Evolutionary conservation across 495 filamentous ascomycete genomes (phyloP).

Genomic region (Choiromyces venosus): DNA sequence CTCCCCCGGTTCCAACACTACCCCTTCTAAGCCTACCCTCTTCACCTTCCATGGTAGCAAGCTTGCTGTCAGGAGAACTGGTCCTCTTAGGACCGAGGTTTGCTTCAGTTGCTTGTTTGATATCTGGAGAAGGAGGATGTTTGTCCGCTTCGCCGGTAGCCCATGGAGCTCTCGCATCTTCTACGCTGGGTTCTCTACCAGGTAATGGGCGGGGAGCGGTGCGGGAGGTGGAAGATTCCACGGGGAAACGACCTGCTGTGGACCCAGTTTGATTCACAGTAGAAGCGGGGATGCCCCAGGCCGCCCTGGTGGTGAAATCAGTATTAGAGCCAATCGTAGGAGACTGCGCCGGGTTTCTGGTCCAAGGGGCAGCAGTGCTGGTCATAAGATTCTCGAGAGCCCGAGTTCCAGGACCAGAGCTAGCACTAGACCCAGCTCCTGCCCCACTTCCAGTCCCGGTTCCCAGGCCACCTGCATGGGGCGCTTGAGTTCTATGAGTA

Average conservation of each 20-base stretch:
- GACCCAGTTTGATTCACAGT: slow-evolving; percentile 7
- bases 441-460: background rate
- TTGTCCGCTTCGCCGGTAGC: slow-evolving; percentile 15
- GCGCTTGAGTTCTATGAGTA: background rate
- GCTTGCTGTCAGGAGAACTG: slow-evolving; percentile 33
- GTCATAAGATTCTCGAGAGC: slow-evolving; percentile 8
- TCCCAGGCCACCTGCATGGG: background rate
- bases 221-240: slow-evolving; percentile 10
- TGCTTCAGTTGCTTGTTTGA: slow-evolving; percentile 33
- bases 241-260: slow-evolving; percentile 6
- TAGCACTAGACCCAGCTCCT: background rate
- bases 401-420: slow-evolving; percentile 2
- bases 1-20: slow-evolving; percentile 35
- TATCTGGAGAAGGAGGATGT: slow-evolving; percentile 11
- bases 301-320: slow-evolving; percentile 21
- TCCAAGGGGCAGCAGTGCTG: slow-evolving; percentile 19
- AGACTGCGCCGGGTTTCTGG: slow-evolving; percentile 15
- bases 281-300: slow-evolving; percentile 23
- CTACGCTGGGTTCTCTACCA: slow-evolving; percentile 7
- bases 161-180: slow-evolving; percentile 28
- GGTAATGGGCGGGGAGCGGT: slow-evolving; percentile 15
- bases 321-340: slow-evolving; percentile 8
- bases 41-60: slow-evolving; percentile 28
- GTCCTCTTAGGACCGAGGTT: slow-evolving; percentile 36
- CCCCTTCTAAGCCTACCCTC: slow-evolving; percentile 36